Base-by-base conservation (phyloP, 2,329 filamentous ascomycete genomes). In the Zymoseptoria tritici region DNA sequence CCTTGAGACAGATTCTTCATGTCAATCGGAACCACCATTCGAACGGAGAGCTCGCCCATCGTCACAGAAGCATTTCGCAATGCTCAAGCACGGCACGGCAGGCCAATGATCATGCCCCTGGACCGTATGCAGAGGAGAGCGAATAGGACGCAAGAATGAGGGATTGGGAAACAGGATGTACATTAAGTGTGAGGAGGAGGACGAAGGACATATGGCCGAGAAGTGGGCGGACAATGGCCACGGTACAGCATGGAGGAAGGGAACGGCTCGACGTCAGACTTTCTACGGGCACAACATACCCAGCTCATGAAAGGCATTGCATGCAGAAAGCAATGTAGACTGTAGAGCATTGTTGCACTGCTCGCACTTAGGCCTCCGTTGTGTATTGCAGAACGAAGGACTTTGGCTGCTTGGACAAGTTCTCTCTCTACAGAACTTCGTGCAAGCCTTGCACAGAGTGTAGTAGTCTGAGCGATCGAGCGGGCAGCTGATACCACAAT, bases 21-120 rank as follows among this genome's bases (percentile, higher is more conserved):
- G 94, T 93, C 90, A 60, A 96, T 99, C 68, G 94, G 94, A 68
- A 96, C 91, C 69, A 92, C 96, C 52, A 97, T 99, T 71, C 89
- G 94, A 72, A 92, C 91, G 61, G 94, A 99, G 69, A 86, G 90
- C 65, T 90, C 90, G 51, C 86, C 88, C 46, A 86, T 89, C 69
- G 80, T 87, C 60, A 82, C 85, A 67, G 84, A 91, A 73, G 85
- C 89, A 60, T 96, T 93, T 78, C 83, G 85, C 67, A 84, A 85
- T 73, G 86, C 89, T 55, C 85, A 87, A 67, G 68, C 68, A 54
- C 66, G 67, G 52, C 81, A 75, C 64, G 73, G 88, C 69, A 83
- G 85, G 64, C 90, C 92, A 22, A 85, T 93, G 70, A 85, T 96
- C 65, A 76, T 85, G 68, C 80, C 80, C 36, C 73, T 77, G 63